phyloP scores from a whole-genome alignment of 179 eudicot genomes.

The Heliamphora pulchella region DNA sequence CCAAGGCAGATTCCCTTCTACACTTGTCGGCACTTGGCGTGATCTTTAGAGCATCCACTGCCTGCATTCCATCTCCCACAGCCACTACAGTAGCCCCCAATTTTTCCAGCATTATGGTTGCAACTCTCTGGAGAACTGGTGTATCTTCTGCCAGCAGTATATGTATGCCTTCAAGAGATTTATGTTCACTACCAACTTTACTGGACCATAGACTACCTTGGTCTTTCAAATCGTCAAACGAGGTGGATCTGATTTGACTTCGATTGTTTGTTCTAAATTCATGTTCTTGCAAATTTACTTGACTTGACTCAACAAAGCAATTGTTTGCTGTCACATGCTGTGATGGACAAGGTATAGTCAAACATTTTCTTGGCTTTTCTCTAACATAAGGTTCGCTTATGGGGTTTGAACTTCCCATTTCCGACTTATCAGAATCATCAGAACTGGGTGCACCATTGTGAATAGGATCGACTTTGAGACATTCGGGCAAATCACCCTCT shows the following conservation, averaged over 20 bases:
- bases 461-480: conserved; percentile 49
- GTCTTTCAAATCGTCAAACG: conserved; percentile 13
- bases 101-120: conserved; percentile 90
- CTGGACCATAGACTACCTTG: conserved; percentile 20
- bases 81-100: conserved; percentile 74
- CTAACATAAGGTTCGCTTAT: conserved; percentile 17
- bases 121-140: conserved; percentile 82
- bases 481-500: conserved; percentile 43
- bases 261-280: conserved; percentile 10
- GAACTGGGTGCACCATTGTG: conserved; percentile 49
- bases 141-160: conserved; percentile 94
- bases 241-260: neutral
- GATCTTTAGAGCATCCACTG: conserved; percentile 57
- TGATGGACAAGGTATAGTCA: conserved; percentile 23
- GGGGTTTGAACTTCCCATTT: conserved; percentile 12
- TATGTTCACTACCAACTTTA: conserved; percentile 33
- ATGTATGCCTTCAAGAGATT: conserved; percentile 53
- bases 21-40: conserved; percentile 21
- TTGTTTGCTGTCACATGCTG: conserved; percentile 33
- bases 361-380: conserved; percentile 24
- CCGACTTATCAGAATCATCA: conserved; percentile 46
- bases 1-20: conserved; percentile 21
- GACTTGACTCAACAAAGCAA: conserved; percentile 38
- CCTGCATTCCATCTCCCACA: conserved; percentile 88
- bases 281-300: conserved; percentile 29